These are phyloP conservation scores for Salinomyces thailandicus DNA, from an alignment of 2,329 filamentous ascomycete species.

Conservation along the genomic window DNA sequence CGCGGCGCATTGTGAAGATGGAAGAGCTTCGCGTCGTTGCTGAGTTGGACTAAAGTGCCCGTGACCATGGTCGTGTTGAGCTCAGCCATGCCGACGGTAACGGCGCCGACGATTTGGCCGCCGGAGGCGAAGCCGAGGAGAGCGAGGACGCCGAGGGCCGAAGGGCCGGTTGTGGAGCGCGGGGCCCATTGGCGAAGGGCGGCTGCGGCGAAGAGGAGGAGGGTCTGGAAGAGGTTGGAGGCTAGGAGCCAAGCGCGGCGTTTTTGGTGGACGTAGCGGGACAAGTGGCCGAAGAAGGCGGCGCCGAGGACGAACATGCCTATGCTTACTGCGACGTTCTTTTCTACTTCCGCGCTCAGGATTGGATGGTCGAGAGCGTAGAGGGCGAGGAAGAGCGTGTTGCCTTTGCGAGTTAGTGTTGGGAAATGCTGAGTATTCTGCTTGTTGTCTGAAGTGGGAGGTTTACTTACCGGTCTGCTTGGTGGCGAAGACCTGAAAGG, in stretches of 20 bases:
- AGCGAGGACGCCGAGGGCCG: conserved; percentile 23
- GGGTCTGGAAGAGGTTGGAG: conserved; percentile 45
- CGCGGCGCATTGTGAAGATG: conserved; percentile 39
- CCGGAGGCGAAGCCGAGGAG: conserved; percentile 47
- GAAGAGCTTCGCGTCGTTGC: conserved; percentile 46
- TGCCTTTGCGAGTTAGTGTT: conserved; percentile 26
- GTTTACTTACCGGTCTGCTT: conserved; percentile 44
- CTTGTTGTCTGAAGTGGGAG: too few species aligned
- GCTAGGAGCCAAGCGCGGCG: conserved; percentile 44
- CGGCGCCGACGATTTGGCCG: conserved; percentile 48
- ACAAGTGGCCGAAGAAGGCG: conserved; percentile 48
- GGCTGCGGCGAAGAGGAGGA: conserved; percentile 44
- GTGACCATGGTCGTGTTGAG: conserved; percentile 57
- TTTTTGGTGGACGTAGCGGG: conserved; percentile 43
- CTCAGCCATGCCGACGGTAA: conserved; percentile 47
- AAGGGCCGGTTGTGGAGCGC: not conserved
- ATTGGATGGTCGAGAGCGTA: conserved; percentile 1
- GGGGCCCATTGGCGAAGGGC: conserved; percentile 28
- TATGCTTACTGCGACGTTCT: conserved; percentile 47
- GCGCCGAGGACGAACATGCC: conserved; percentile 47
- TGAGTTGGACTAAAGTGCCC: conserved; percentile 50
- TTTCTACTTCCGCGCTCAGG: not conserved
- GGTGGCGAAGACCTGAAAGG: conserved; percentile 53
- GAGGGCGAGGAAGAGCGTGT: conserved; percentile 51
- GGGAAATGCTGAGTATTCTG: too few species aligned